Evolutionary conservation across 1,284 basidiomycete species (phyloP), one percentile per base, ranked within the genome.

Genomic region (Prillingera fragicola): DNA sequence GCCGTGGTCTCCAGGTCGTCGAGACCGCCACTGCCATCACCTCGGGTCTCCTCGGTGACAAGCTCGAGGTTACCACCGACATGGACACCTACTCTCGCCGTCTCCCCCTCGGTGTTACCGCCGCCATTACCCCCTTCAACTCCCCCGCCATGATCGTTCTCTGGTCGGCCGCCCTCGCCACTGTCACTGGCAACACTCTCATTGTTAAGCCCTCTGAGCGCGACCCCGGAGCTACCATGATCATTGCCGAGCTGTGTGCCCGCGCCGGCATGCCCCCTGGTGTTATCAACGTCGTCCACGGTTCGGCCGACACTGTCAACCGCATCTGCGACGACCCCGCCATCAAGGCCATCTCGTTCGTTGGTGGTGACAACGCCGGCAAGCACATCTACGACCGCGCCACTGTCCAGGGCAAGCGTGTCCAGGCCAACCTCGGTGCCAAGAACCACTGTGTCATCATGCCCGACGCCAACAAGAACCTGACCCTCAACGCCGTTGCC

Each of bases 361-460:
- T 98, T n/a, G 94, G 94, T 19, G 89, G 90, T 31, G 89, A 98
- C 71, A 78, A 78, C 33, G 94, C 94, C 12, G 94, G 94, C 33
- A 83, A 82, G 56, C 91, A 97, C 66, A 97, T 98, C 56, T 96
- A 90, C 67, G 80, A 91, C 57, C 78, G 88, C 15, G 64, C 59
- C 19, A 63, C 54, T 10, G 50, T 56, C 26, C 54, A 53, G 44
- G 91, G 94, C 41, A 98, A 98, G 71, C 82, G 94, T 14, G 92
- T 96, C 1, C 65, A 82, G 79, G 85, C 87, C 25, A 97, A 97
- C 65, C 72, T 97, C 67, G 94, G 92, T 23, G 94, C 94, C 28
- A 98, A 98, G 77, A 98, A 96, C 66, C 92, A 96, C 69, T 87
- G 83, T 38, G 81, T 97, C 38, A 70, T 97, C 56, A 91, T 96